Evolutionary conservation across 768 basidiomycete species (phyloP).

Genomic region (Kwoniella dendrophila): DNA sequence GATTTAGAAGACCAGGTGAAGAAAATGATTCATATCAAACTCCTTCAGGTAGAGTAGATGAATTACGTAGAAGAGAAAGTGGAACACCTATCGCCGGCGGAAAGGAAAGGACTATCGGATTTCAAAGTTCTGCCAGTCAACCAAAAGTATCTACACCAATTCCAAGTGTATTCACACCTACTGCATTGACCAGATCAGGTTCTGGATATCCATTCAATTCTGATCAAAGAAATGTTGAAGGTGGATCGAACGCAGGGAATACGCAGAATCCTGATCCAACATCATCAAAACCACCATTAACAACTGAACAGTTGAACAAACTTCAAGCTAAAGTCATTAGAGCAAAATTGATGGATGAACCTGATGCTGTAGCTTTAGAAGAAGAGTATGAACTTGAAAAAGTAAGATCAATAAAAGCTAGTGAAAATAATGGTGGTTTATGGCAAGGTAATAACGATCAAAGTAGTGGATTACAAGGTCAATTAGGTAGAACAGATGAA

Average conservation of each 20-base stretch:
- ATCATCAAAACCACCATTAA: slow-evolving; percentile 48
- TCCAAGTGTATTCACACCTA: slow-evolving; percentile 84
- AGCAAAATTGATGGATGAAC: slow-evolving; percentile 81
- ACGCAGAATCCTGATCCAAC: slow-evolving; percentile 31
- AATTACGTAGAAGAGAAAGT: slow-evolving; percentile 35
- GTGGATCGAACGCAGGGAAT: background rate
- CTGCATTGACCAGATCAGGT: slow-evolving; percentile 23
- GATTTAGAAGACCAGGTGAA: slow-evolving; percentile 81
- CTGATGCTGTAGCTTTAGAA: slow-evolving; percentile 76
- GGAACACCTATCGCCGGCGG: slow-evolving; percentile 10
- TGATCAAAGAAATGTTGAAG: slow-evolving; percentile 2
- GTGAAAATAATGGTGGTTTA: slow-evolving; percentile 50
- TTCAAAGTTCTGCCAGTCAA: slow-evolving; percentile 14
- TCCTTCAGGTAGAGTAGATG: slow-evolving; percentile 30
- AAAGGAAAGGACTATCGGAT: slow-evolving; percentile 1
- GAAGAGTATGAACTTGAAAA: slow-evolving; percentile 76
- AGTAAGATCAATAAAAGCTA: slow-evolving; percentile 57
- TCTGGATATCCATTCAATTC: slow-evolving; percentile 44
- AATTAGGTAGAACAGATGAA: slow-evolving; percentile 45
- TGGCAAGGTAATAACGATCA: slow-evolving; percentile 56
- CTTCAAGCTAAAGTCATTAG: slow-evolving; percentile 90
- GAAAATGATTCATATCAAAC: slow-evolving; percentile 21
- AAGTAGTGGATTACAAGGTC: slow-evolving; percentile 51
- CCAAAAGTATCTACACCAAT: slow-evolving; percentile 68
- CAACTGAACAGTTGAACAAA: slow-evolving; percentile 71